phyloP scores from a whole-genome alignment of 108 stramenopile genomes.

The Pseudonitzschia multistriata region DNA sequence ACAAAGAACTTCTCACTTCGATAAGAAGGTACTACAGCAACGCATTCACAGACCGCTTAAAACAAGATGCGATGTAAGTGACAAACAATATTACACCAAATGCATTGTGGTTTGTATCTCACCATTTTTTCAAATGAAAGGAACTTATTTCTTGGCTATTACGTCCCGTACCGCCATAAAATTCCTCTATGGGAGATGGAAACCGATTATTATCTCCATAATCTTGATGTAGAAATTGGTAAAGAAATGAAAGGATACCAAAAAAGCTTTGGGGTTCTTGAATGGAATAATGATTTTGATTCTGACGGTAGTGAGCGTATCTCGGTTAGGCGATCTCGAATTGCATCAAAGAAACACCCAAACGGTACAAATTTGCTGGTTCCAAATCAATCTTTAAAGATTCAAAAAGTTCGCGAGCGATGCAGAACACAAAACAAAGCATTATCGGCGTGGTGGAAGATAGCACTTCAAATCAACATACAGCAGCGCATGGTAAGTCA shows the following conservation, averaged over 20 bases:
- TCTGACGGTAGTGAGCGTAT: conserved; percentile 7
- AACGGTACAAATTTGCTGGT: background rate
- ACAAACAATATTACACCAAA: background rate
- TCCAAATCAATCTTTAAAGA: conserved; percentile 26
- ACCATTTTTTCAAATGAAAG: conserved; percentile 20
- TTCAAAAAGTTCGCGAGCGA: conserved; percentile 50
- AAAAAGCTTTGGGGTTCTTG: conserved; percentile 55
- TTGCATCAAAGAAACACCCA: background rate
- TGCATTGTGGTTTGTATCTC: background rate
- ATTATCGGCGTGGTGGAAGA: conserved; percentile 77
- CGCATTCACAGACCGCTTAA: conserved; percentile 94
- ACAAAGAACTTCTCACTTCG: conserved; percentile 94
- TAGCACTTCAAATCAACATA: conserved; percentile 66
- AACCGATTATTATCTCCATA: conserved; percentile 87
- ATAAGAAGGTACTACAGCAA: conserved; percentile 97
- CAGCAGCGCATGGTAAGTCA: conserved; percentile 61
- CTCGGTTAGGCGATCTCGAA: background rate
- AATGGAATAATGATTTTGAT: conserved; percentile 45
- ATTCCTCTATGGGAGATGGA: conserved; percentile 89
- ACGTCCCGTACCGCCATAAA: conserved; percentile 70
- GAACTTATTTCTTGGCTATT: conserved; percentile 95
- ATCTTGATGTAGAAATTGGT: conserved; percentile 72
- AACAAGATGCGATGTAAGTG: conserved; percentile 93
- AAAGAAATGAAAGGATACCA: conserved; percentile 76
- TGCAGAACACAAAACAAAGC: conserved; percentile 56